Evolutionary conservation across 2,329 filamentous ascomycete species (phyloP).

Genomic region (Neonectria ditissima): DNA sequence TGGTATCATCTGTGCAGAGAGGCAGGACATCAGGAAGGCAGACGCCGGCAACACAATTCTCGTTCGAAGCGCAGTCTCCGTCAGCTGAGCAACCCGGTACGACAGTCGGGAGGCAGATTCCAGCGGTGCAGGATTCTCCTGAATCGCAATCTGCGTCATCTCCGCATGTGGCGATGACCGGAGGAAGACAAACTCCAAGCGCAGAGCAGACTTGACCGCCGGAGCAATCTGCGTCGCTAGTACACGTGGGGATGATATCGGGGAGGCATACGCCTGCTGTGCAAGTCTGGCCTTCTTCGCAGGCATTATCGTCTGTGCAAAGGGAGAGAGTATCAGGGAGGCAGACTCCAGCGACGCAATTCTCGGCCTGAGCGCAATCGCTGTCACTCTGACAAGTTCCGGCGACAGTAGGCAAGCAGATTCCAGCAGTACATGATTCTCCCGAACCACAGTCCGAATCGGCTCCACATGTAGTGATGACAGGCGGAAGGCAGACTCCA

Average conservation of each 20-base stretch:
- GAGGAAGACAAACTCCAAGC: conserved; percentile 13
- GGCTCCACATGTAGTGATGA: not conserved
- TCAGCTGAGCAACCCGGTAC: not conserved
- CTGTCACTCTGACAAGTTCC: not conserved
- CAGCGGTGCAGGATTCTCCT: not conserved
- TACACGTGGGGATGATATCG: not conserved
- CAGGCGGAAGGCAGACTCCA: conserved; percentile 8
- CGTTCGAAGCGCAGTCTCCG: not conserved
- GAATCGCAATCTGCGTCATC: not conserved
- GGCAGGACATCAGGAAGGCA: conserved; percentile 6
- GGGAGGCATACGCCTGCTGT: conserved; percentile 16
- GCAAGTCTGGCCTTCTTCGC: conserved; percentile 4
- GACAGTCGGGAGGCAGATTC: not conserved
- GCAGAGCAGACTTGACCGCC: not conserved
- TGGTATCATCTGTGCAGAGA: not conserved
- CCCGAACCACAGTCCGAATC: not conserved
- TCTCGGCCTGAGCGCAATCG: not conserved
- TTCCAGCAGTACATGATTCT: not conserved
- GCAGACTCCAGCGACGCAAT: conserved; percentile 11
- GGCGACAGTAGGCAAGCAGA: not conserved
- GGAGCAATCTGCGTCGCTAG: not conserved
- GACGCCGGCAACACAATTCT: conserved; percentile 4
- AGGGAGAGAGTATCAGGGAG: not conserved
- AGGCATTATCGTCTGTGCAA: not conserved
- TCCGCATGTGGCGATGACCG: not conserved